Evolutionary conservation across 2,329 filamentous ascomycete genomes (phyloP), one percentile per base, ranked within the genome.

Genomic region (Hymenoscyphus albidus): DNA sequence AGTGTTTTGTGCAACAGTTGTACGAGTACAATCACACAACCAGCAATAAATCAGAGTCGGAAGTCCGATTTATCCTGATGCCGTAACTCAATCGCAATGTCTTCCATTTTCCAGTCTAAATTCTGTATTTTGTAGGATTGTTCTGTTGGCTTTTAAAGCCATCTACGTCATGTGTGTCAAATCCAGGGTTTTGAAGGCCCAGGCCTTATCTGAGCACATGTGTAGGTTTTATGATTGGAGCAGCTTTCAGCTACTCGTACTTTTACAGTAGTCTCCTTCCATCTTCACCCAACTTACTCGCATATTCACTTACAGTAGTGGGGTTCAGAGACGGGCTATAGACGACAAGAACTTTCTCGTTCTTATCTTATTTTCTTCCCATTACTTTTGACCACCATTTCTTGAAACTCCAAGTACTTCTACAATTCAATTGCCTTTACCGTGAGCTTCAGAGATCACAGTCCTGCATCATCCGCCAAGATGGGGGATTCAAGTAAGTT

Each of bases 401-500:
- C n/a, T 51, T 51, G n/a, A n/a, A 22, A 9, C 18, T 48, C 12
- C 44, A 27, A 51, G 9, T 10, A 51, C 22, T 10, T n/a, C 18
- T 12, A 27, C 44, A 51, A 51, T 22, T 10, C 3, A 27, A 51
- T 22, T 51, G n/a, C 44, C 44, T 22, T 51, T 22, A 1, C 44
- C 22, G 18, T n/a, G 44, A 51, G 18, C 44, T 27, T 18, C 1
- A n/a, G n/a, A 51, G 10, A n/a, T 3, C 22, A 10, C n/a, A 51
- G 22, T 10, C 12, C 44, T n/a, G 10, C 22, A 22, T 3, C 44
- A 48, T 18, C 14, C 31, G 39, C 38, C 61, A 69, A 63, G 48
- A 67, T 71, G 69, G 67, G 42, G 39, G 69, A 70, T 32, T 61
- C 65, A 62, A 64, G 68, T 66, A 65, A 62, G 61, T 51, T 12